phyloP scores from a whole-genome alignment of 1,139 yeast genomes.

The Geotrichum fermentans region DNA sequence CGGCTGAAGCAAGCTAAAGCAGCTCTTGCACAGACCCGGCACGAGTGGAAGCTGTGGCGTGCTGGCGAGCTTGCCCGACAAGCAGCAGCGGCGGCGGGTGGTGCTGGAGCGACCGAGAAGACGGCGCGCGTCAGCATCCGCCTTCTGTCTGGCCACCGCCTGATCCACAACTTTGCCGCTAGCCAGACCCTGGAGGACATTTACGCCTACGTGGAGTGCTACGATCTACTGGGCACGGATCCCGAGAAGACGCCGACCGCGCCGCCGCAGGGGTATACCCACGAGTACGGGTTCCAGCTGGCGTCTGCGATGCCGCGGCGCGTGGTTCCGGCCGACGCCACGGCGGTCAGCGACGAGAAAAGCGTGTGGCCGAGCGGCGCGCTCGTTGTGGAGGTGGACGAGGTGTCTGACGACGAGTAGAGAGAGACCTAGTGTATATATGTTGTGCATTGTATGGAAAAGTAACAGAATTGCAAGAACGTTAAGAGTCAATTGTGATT shows the following conservation, averaged over 20 bases:
- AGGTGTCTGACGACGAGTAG: conserved; percentile 37
- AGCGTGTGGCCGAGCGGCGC: conserved; percentile 59
- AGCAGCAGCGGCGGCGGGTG: conserved; percentile 1
- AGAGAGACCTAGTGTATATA: too few species aligned
- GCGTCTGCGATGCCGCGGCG: conserved; percentile 53
- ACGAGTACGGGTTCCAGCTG: conserved; percentile 45
- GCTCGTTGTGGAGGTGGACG: conserved; percentile 46
- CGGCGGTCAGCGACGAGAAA: conserved; percentile 40
- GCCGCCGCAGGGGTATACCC: conserved; percentile 42
- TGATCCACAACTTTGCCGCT: conserved; percentile 51
- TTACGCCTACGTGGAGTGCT: conserved; percentile 57
- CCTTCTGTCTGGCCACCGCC: conserved; percentile 55
- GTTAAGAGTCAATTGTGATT: too few species aligned
- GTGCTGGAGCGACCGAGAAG: conserved; percentile 13
- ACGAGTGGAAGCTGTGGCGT: conserved; percentile 31
- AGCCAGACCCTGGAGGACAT: conserved; percentile 53
- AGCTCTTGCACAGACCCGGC: conserved; percentile 21
- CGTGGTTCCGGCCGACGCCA: conserved; percentile 37
- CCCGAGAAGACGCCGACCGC: background rate
- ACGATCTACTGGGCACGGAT: conserved; percentile 23
- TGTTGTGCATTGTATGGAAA: too few species aligned
- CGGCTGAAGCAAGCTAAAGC: conserved; percentile 26
- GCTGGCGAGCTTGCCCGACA: conserved; percentile 19
- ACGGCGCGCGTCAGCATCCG: conserved; percentile 46
- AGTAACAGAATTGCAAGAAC: too few species aligned